Base-by-base conservation (phyloP, 2,329 filamentous ascomycete species). In the Sclerotinia trifoliorum region DNA sequence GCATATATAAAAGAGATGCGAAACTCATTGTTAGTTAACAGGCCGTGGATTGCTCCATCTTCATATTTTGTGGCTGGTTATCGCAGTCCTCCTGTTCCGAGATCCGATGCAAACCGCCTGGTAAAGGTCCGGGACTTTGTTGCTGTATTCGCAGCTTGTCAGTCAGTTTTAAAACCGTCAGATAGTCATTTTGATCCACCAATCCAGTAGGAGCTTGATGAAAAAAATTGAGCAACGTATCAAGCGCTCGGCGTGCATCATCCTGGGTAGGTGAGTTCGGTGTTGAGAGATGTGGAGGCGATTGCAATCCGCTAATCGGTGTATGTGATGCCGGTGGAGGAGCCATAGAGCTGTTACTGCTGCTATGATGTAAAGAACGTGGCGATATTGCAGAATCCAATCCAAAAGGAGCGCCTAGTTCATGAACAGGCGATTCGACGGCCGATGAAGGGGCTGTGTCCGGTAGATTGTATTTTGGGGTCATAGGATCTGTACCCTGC, bases 221-320 rank as follows among this genome's bases (percentile, higher is more conserved):
- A 77, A 97, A 90, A 76, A 94, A 97, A 70, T 81, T 89, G 77
- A 96, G 85, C 26, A 97, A 86, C 2, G 94, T 88, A 74, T 94
- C 90, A 5, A 96, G 85, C 1, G 94, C 94, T 64, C 88, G 85
- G 51, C 91, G 86, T 5, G 94, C 94, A 78, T 98, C 93, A 74
- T 97, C 93, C 73, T 93, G 91, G 0, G 90, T 93, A 0, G 90
- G 91, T 1, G 90, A 90, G 39, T 80, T 85, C 1, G 89, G 75
- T 8, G 73, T 84, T 62, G 87, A 84, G 52, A 85, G 84, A 70
- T 86, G 81, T 49, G 87, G 81, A 2, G 80, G 79, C 21, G 79
- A 80, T 61, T 78, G 72, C 54, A 79, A 66, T 73, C 78, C 64
- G 74, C 74, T 77, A 15, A 76, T 73, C 2, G 76, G 75, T 5